Evolutionary conservation across 306 rosid genomes (phyloP).

Genomic region (Inga laurina): DNA sequence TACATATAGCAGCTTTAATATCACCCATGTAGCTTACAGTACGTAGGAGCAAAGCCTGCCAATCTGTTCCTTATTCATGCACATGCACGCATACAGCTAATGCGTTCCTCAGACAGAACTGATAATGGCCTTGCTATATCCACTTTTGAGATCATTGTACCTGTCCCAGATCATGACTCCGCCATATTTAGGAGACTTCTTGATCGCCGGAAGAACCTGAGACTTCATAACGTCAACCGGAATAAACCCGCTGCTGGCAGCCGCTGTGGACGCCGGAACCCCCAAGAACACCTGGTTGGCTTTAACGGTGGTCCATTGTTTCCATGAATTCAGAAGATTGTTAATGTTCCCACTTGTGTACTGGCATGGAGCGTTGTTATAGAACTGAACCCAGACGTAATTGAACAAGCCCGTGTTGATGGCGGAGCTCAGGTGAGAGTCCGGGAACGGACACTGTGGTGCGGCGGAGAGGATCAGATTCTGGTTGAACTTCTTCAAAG

Average conservation of each 20-base stretch:
- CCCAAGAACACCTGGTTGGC: slow-evolving; percentile 9
- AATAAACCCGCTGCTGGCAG: slow-evolving; percentile 63
- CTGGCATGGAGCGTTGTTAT: slow-evolving; percentile 60
- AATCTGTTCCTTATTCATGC: too few species aligned
- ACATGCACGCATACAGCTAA: neutral
- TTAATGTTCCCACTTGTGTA: slow-evolving; percentile 37
- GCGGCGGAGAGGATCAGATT: slow-evolving; percentile 52
- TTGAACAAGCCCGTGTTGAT: slow-evolving; percentile 57
- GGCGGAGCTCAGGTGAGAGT: slow-evolving; percentile 37
- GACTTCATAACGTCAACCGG: slow-evolving; percentile 47
- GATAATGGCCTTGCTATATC: slow-evolving; percentile 35
- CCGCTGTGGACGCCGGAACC: neutral
- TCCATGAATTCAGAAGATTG: slow-evolving; percentile 54
- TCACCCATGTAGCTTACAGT: neutral
- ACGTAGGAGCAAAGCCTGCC: neutral
- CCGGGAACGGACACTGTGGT: slow-evolving; percentile 34
- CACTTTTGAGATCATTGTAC: neutral
- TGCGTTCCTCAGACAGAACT: slow-evolving; percentile 15
- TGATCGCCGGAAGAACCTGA: slow-evolving; percentile 58
- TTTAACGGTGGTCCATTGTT: slow-evolving; percentile 48
- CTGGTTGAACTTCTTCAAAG: slow-evolving; percentile 29
- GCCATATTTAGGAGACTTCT: slow-evolving; percentile 42
- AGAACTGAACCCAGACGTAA: slow-evolving; percentile 76
- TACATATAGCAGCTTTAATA: neutral
- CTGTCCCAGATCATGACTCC: too few species aligned